Evolutionary conservation across 352 stramenopile species (phyloP), one percentile per base, ranked within the genome.

Genomic region (Phytophthora chlamydospora): DNA sequence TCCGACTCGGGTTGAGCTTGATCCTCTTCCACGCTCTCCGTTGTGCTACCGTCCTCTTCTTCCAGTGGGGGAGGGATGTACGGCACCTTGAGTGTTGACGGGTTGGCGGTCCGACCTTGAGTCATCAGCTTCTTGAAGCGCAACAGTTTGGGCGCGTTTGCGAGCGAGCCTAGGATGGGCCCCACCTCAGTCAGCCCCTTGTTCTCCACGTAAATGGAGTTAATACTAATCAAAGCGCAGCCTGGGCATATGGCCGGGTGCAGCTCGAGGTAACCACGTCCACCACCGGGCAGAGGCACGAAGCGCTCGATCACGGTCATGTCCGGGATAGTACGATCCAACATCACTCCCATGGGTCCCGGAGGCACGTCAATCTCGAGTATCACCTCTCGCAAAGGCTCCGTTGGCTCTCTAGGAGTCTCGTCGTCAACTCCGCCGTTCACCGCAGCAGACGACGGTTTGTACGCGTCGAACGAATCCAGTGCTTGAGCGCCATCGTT

Each of bases 71-170:
- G 80, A 16, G 85, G 83, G 1, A 87, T 56, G 45, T 95, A 95
- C 31, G 83, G 80, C 50, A 90, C 71, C 53, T 77, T 58, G n/a
- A 90, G 58, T 14, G 81, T 88, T 19, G 83, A 81, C 11, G 86
- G 86, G 42, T 87, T 91, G n/a, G 83, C 85, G 1, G 79, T 86
- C 11, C 81, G 79, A 10, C 83, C 85, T 39, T 76, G 71, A 29
- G 80, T 85, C 71, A 92, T 93, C 11, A 93, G 80, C 48, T 93
- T 93, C 62, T 92, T 95, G 61, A 95, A 95, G n/a, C 80, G 78
- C 48, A 95, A 58, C 16, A 92, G 65, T 36, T 93, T 91, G 14
- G 75, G 71, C 31, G 71, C 66, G 9, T 75, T 71, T 11, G 74
- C 50, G 12, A 91, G 71, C 10, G 80, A 85, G 16, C 66, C 83